phyloP scores from a whole-genome alignment of 139 green algal genomes.

The Deuterostichococcus epilithicus region DNA sequence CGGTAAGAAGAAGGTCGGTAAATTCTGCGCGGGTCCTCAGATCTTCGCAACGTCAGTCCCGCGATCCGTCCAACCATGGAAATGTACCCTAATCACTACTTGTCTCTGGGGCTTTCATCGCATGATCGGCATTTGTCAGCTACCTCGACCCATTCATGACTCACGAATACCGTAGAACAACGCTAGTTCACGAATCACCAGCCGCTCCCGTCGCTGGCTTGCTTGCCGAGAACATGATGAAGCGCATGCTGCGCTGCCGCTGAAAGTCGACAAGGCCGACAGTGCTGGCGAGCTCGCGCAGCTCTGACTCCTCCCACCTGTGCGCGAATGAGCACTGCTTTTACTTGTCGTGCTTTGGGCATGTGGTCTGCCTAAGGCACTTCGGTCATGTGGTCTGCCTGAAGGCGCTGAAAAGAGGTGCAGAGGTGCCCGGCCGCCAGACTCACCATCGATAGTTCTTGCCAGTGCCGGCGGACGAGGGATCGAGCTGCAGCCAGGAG shows the following conservation, averaged over 20 bases:
- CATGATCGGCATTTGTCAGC: too few species aligned
- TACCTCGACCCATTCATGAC: too few species aligned
- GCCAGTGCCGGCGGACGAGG: not conserved
- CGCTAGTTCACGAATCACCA: too few species aligned
- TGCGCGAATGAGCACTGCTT: not conserved
- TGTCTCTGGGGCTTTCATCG: too few species aligned
- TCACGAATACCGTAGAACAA: too few species aligned
- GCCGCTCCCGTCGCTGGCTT: slow-evolving; percentile 45
- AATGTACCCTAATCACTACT: too few species aligned
- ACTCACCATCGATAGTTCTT: not conserved
- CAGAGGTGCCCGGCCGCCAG: too few species aligned
- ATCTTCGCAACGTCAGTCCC: too few species aligned
- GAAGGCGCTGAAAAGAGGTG: not conserved
- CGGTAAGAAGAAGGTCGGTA: too few species aligned
- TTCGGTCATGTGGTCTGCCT: not conserved
- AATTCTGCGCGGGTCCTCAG: too few species aligned
- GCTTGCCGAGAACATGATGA: slow-evolving; percentile 83
- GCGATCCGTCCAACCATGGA: too few species aligned
- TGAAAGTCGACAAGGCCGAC: slow-evolving; percentile 65
- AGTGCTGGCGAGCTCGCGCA: slow-evolving; percentile 61
- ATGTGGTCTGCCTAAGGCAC: too few species aligned
- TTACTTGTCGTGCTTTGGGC: not conserved
- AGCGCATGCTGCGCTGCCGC: slow-evolving; percentile 51
- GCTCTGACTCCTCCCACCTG: slow-evolving; percentile 86
- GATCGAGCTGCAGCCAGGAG: not conserved